Evolutionary conservation across 768 basidiomycete species (phyloP), one percentile per base, ranked within the genome.

Genomic region (Xanthoconium purpureum): DNA sequence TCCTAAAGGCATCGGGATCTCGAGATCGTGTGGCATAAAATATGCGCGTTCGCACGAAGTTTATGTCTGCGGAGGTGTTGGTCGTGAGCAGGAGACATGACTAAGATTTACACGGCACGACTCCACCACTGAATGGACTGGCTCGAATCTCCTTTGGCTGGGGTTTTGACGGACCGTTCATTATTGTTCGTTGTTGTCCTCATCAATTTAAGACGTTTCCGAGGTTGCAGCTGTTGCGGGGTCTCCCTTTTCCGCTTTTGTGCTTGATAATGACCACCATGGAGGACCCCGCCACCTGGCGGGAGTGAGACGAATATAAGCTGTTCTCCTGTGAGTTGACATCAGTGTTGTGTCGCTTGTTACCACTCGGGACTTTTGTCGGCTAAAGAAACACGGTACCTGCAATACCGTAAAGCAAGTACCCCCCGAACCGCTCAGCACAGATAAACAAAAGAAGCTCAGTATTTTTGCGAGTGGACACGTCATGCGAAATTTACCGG

Each of bases 291-390:
- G 6, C 55, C 52, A 0, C 49, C 48, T 3, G 37, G 52, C 1
- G 71, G 70, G 62, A 73, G 60, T 14, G 71, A 73, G 1, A 74
- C 60, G 37, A 79, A 77, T 28, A 84, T 74, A 24, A 96, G 68
- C 0, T 89, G 86, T 37, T 77, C 76, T 5, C 95, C 95, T 0
- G 87, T 83, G 55, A 97, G 68, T 70, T 98, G 95, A 58, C 89
- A 89, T n/a, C n/a, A 24, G 24, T 24, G 24, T 24, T 24, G 24
- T 24, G 24, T 24, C 24, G 24, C 24, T 24, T 24, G 24, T 24
- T 24, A 24, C 24, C 24, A 24, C 24, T 24, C 24, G 24, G 24
- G 24, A 24, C 24, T 24, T 24, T 24, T 24, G 4, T 24, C 24
- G 24, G 24, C 24, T 24, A 24, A 24, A 24, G 24, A 24, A 24